Base-by-base conservation (phyloP, 257 asterid species). In the Jacaranda copaia region DNA sequence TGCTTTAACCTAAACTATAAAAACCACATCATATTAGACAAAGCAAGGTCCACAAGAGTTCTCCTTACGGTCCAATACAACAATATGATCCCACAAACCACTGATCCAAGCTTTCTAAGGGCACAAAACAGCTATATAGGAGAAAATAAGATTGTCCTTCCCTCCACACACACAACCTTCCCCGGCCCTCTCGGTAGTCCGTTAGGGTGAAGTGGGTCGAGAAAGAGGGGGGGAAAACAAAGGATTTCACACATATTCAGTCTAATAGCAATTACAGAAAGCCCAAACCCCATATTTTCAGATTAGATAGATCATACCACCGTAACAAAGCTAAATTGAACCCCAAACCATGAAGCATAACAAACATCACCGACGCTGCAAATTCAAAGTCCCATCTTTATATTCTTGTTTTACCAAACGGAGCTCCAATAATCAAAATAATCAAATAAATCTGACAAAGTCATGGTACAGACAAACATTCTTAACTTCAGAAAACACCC, bases 401-500 rank as follows among this genome's bases (percentile, higher is more conserved):
- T 19, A 36, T 73, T 45, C 48, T 19, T 25, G 5, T 10, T 13
- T n/a, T 32, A 51, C 63, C n/a, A 19, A 66, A 14, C 4, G 40
- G 32, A 25, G 32, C 42, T 25, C 72, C 16, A 53, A n/a, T 52
- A 20, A 15, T 69, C 64, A 68, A 35, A 53, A n/a, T 52, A 20
- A 15, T 69, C 64, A 68, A 35, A 48, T 13, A 46, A 56, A 69
- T 16, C 12, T 16, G 51, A 8, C 18, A 45, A 46, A 20, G 51
- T 49, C n/a, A 68, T 19, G 15, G 42, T 9, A 59, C 25, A 25
- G 8, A 8, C 14, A 63, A 63, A 10, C 6, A 56, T 20, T 32
- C 74, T 68, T 67, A 46, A 65, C 65, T 51, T 19, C 53, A 75
- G 56, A 16, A 46, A 45, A 55, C 55, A 57, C 68, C 58, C 82